Percentiles rank a stretch among this genome's conserved stretches.
Conservation (phyloP, 2,329 filamentous ascomycete species). For the Hypocreales sp. region DNA sequence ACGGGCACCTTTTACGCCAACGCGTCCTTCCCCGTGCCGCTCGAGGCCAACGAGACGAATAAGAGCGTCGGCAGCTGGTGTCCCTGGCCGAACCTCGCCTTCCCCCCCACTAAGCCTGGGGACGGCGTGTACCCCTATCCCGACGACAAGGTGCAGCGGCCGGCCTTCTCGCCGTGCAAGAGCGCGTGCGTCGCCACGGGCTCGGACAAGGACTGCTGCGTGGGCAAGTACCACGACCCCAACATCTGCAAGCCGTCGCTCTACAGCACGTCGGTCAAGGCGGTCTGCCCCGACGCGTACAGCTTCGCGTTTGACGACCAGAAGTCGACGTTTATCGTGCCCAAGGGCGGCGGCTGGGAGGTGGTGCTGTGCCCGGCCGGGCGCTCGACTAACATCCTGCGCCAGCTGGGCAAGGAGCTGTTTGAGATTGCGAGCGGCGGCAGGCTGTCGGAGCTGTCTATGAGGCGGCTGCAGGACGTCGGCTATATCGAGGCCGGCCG, state of each 20-base stretch:
- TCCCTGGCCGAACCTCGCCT: slow-evolving; percentile 61
- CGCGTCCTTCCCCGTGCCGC: slow-evolving; percentile 48
- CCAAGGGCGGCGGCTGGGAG: slow-evolving; percentile 59
- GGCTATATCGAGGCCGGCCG: slow-evolving; percentile 18
- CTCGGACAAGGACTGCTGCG: slow-evolving; percentile 57
- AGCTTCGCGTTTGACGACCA: slow-evolving; percentile 54
- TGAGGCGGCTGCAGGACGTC: slow-evolving; percentile 16
- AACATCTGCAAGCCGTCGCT: slow-evolving; percentile 48
- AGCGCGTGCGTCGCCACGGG: slow-evolving; percentile 61
- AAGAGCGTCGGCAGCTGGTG: slow-evolving; percentile 53
- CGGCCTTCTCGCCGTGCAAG: slow-evolving; percentile 62
- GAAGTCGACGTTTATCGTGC: slow-evolving; percentile 45
- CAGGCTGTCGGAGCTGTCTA: slow-evolving; percentile 16
- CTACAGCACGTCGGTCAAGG: slow-evolving; percentile 57
- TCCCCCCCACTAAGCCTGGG: slow-evolving; percentile 52
- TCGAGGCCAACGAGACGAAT: slow-evolving; percentile 44
- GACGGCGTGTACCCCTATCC: slow-evolving; percentile 70
- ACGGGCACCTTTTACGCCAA: slow-evolving; percentile 48
- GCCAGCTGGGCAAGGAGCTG: slow-evolving; percentile 33
- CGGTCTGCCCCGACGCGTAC: slow-evolving; percentile 71
- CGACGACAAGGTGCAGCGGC: slow-evolving; percentile 55
- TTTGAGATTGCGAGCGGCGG: slow-evolving; percentile 28
- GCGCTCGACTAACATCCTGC: slow-evolving; percentile 42
- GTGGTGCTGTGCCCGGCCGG: slow-evolving; percentile 60
- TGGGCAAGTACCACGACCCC: slow-evolving; percentile 49